Conservation (phyloP, 768 basidiomycete species). For the Suillus plorans region DNA sequence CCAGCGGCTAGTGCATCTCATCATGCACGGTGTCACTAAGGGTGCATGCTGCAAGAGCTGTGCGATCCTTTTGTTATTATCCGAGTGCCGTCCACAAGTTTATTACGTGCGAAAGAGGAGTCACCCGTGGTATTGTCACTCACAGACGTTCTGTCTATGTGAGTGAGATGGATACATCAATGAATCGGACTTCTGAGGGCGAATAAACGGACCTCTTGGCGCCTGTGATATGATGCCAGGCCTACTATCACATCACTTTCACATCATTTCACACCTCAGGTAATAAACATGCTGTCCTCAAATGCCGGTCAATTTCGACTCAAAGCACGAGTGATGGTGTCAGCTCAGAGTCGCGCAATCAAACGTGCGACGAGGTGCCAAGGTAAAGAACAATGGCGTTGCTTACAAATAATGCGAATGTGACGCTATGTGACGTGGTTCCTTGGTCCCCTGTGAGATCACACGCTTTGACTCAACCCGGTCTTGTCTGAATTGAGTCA, state of each 20-base stretch:
- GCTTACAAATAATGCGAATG: not conserved
- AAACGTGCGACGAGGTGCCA: constrained; percentile 13
- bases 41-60: not conserved
- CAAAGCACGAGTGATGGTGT: not conserved
- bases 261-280: not conserved
- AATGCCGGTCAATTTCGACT: too few relatives aligned
- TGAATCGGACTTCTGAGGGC: not conserved
- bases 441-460: constrained; percentile 2
- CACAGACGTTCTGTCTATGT: not conserved
- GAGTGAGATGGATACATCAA: not conserved
- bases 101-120: not conserved
- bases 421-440: constrained; percentile 7
- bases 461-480: constrained; percentile 9
- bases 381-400: not conserved
- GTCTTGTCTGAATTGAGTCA: constrained; percentile 35
- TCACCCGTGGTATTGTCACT: not conserved
- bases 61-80: not conserved
- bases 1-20: not conserved
- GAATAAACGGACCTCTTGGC: constrained; percentile 1
- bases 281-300: not conserved
- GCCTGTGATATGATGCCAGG: not conserved
- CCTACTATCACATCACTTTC: not conserved
- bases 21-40: not conserved
- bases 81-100: not conserved
- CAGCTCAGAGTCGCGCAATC: constrained; percentile 8